Evolutionary conservation across 495 filamentous ascomycete genomes (phyloP).

Genomic region (Extremus antarcticus): DNA sequence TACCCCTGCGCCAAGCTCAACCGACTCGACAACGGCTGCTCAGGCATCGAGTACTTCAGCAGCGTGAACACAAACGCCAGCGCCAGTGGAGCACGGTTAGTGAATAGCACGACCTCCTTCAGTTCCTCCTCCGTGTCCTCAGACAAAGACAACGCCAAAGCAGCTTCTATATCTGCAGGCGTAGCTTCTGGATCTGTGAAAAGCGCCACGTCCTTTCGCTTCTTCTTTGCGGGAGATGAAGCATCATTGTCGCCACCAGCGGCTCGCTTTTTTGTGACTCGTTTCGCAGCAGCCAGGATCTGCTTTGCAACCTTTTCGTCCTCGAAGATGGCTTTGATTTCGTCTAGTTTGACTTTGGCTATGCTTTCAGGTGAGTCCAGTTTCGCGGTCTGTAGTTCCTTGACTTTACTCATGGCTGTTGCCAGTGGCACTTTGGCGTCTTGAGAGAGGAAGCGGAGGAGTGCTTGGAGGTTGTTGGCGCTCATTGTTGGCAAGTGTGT

Average conservation of each 20-base stretch:
- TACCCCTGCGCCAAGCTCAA: constrained; percentile 70
- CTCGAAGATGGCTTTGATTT: constrained; percentile 48
- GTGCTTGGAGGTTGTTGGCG: constrained; percentile 27
- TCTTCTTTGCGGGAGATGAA: constrained; percentile 22
- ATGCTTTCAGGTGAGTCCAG: constrained; percentile 28
- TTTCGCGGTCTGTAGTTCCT: constrained; percentile 51
- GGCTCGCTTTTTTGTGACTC: constrained; percentile 50
- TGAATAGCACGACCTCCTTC: constrained; percentile 45
- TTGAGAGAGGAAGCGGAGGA: constrained; percentile 68
- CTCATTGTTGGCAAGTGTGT: constrained; percentile 8
- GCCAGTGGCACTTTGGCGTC: constrained; percentile 62
- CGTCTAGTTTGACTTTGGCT: constrained; percentile 19
- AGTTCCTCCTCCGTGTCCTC: constrained; percentile 49
- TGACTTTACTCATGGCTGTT: constrained; percentile 56
- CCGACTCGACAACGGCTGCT: constrained; percentile 70
- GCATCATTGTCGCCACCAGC: constrained; percentile 10
- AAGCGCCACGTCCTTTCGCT: constrained; percentile 32
- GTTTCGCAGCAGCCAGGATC: constrained; percentile 47
- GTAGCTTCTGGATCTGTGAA: constrained; percentile 32
- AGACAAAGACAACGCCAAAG: constrained; percentile 49
- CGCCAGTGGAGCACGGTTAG: constrained; percentile 71
- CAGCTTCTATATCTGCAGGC: constrained; percentile 54
- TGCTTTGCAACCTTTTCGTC: constrained; percentile 64
- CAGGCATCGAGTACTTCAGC: constrained; percentile 67
- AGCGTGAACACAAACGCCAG: constrained; percentile 68